Base-by-base conservation (phyloP, 2,329 filamentous ascomycete genomes). In the Nannizziopsis barbatae region DNA sequence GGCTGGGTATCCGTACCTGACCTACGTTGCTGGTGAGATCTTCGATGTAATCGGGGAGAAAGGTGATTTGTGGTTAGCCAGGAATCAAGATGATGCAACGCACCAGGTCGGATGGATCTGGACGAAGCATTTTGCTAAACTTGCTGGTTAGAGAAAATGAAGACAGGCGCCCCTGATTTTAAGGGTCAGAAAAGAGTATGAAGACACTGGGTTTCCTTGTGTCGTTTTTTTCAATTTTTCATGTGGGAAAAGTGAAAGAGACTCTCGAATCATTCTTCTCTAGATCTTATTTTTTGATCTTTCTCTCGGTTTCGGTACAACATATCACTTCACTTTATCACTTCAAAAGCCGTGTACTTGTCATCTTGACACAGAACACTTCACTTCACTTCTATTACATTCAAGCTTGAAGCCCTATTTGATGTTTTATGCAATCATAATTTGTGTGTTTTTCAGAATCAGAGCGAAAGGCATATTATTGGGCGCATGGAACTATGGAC, bases 1-100 rank as follows among this genome's bases (percentile, higher is more conserved):
- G 68, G 90, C 85, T 52, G 92, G 92, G 18, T 96, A 95, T 66
- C 89, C 90, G 15, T 98, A 98, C 64, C 72, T 98, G 52, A 92
- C 88, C 39, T 98, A 98, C 67, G 86, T 90, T 56, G 86, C 89
- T 46, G 92, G 92, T 55, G 92, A 98, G 77, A 86, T 90, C 54
- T 90, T 90, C 60, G 85, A 90, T 68, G 84, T 98, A 46, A 87
- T 98, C 61, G 92, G 84, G 27, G 89, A 95, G 66, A 95, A 95
- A 65, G 92, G 92, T 54, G 92, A 98, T 71, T 76, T 96, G 42
- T 98, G 92, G 92, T 79, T 98, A 50, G 92, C 92, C 46, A 87
- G 87, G 66, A 98, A 98, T 63, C 92, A 98, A 68, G 92, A 98
- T 61, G 92, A 98, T 65, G 71, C 80, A 1, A 75, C 72, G 9